phyloP scores from a whole-genome alignment of 805 yeast species.

The Lachancea dasiensis region DNA sequence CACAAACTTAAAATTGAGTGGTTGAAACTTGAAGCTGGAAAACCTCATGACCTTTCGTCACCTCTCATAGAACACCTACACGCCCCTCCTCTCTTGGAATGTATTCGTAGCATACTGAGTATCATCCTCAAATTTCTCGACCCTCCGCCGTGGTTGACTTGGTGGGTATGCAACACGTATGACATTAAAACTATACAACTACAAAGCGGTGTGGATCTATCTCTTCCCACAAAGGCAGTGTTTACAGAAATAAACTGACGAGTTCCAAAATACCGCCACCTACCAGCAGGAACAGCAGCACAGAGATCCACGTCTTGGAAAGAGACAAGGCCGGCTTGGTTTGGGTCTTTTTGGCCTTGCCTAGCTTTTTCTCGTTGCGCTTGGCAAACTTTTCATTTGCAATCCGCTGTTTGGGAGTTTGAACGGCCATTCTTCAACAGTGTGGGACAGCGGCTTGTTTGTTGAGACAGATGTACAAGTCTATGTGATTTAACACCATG shows the following conservation, averaged over 20 bases:
- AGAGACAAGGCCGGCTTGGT: constrained; percentile 44
- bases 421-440: constrained; percentile 61
- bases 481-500: too few species aligned
- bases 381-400: constrained; percentile 85
- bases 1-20: too few species aligned
- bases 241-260: constrained; percentile 22
- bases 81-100: too few species aligned
- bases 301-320: constrained; percentile 58
- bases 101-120: too few species aligned
- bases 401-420: constrained; percentile 80
- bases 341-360: constrained; percentile 42
- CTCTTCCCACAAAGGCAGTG: neutral
- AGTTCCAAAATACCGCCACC: constrained; percentile 82
- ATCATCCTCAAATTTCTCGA: too few species aligned
- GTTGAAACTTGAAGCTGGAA: too few species aligned
- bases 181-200: neutral
- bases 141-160: too few species aligned
- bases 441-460: neutral
- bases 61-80: too few species aligned
- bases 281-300: constrained; percentile 58
- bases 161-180: neutral
- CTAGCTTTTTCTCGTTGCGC: constrained; percentile 60
- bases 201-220: neutral
- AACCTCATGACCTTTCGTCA: too few species aligned
- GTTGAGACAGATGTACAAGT: neutral